A percentile compares a stretch with the other conserved stretches of the same genome.
phyloP scores from a whole-genome alignment of 1,139 yeast species.

The Kluyveromyces sp. region DNA sequence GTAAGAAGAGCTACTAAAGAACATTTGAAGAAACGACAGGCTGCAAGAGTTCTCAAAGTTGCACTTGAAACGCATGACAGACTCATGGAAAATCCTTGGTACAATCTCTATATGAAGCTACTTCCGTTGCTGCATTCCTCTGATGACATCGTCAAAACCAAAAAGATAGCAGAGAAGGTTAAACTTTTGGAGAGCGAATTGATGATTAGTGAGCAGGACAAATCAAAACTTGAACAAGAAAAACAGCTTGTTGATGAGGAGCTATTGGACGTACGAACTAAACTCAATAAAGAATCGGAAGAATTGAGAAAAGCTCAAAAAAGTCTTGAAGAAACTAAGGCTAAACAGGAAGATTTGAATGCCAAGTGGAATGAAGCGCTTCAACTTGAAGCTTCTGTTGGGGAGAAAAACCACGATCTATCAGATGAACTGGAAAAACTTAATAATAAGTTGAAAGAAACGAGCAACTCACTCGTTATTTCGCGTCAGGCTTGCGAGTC shows the following conservation, averaged over 20 bases:
- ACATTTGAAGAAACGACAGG: constrained; percentile 55
- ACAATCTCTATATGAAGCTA: constrained; percentile 59
- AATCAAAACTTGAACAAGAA: constrained; percentile 26
- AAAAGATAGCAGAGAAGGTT: constrained; percentile 52
- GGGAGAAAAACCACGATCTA: constrained; percentile 1
- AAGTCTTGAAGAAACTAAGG: constrained; percentile 8
- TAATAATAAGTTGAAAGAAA: background rate
- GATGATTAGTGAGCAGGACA: constrained; percentile 32
- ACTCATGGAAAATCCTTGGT: constrained; percentile 71
- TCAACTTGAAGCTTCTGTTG: constrained; percentile 9
- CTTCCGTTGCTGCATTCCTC: constrained; percentile 75
- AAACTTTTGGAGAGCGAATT: constrained; percentile 43
- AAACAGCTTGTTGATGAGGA: constrained; percentile 35
- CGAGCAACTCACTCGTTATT: background rate
- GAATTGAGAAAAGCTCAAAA: constrained; percentile 18
- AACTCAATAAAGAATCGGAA: constrained; percentile 20
- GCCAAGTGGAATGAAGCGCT: constrained; percentile 8
- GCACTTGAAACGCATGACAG: constrained; percentile 52
- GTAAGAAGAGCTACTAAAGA: constrained; percentile 48
- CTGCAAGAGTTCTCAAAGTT: constrained; percentile 61
- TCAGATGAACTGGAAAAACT: constrained; percentile 3
- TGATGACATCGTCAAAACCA: constrained; percentile 48
- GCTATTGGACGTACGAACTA: constrained; percentile 32
- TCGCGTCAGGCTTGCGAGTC: background rate
- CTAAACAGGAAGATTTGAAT: constrained; percentile 16